A percentile compares a stretch with the other conserved stretches of the same genome.
phyloP scores from a whole-genome alignment of 495 filamentous ascomycete species.

The Oleoguttula mirabilis region DNA sequence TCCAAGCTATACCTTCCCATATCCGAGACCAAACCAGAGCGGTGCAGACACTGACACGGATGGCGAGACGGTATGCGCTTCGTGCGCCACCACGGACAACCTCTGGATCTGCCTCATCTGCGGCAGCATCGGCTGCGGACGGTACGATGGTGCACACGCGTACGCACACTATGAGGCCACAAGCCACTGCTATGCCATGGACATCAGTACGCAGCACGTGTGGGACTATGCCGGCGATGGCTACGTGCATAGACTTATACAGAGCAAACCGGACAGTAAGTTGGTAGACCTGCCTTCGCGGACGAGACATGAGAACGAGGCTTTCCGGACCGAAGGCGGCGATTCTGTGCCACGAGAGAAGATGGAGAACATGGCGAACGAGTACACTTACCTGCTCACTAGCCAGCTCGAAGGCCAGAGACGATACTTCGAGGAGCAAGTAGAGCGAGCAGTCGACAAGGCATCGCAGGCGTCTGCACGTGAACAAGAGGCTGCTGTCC shows the following conservation, averaged over 20 bases:
- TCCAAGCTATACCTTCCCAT: constrained; percentile 20
- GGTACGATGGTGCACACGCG: constrained; percentile 88
- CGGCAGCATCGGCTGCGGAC: constrained; percentile 82
- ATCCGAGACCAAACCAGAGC: constrained; percentile 22
- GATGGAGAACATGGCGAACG: constrained; percentile 78
- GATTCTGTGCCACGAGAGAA: constrained; percentile 84
- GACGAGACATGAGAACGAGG: constrained; percentile 27
- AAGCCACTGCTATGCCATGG: constrained; percentile 80
- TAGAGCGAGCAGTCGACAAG: constrained; percentile 86
- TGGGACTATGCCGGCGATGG: constrained; percentile 95
- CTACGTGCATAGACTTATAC: constrained; percentile 91
- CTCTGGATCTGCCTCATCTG: constrained; percentile 88
- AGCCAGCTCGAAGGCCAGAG: constrained; percentile 85
- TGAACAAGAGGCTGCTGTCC: constrained; percentile 48
- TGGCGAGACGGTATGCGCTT: constrained; percentile 47
- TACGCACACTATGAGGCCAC: constrained; percentile 88
- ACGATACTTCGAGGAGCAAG: constrained; percentile 85
- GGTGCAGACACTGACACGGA: constrained; percentile 23
- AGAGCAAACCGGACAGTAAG: constrained; percentile 82
- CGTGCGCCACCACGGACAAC: constrained; percentile 62
- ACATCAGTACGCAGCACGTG: constrained; percentile 81
- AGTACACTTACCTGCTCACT: constrained; percentile 88
- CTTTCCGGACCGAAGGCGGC: constrained; percentile 31
- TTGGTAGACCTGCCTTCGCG: constrained; percentile 63
- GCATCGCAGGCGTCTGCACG: constrained; percentile 57